phyloP scores from a whole-genome alignment of 2,329 filamentous ascomycete genomes.

The Botrytis sinoallii region DNA sequence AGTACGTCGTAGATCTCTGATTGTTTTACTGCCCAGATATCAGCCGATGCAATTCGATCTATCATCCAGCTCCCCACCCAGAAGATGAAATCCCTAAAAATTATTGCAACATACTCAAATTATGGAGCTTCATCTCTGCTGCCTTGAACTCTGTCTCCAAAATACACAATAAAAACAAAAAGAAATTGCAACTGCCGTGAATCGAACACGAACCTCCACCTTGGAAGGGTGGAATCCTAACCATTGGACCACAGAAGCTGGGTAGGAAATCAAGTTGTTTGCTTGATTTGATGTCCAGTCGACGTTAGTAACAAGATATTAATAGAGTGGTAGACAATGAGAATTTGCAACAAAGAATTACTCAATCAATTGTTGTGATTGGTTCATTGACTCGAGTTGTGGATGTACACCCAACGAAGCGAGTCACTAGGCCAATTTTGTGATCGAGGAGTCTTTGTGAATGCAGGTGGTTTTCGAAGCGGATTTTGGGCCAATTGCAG shows the following conservation, averaged over 20 bases:
- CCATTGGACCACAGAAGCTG: constrained; percentile 1
- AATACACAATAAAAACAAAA: neutral
- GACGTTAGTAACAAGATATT: accelerated
- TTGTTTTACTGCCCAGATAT: neutral
- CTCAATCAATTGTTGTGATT: neutral
- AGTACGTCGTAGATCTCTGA: neutral
- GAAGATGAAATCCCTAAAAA: neutral
- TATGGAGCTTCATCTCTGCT: neutral
- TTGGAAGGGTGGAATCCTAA: constrained; percentile 6
- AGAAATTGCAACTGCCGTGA: neutral
- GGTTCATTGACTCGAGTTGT: neutral
- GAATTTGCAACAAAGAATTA: neutral
- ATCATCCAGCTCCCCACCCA: neutral
- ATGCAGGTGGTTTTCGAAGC: neutral
- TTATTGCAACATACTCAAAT: neutral
- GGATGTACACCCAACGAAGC: neutral
- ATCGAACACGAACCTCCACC: neutral
- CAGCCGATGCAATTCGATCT: neutral
- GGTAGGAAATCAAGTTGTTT: neutral
- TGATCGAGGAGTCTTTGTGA: neutral
- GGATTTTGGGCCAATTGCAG: neutral
- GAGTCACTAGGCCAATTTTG: neutral
- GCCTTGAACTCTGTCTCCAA: neutral
- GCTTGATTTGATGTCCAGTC: neutral
- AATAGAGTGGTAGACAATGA: accelerated